These are phyloP conservation scores for Histomonas meleagridis DNA, from an alignment of 208 protist genomes.

Conservation along the genomic window DNA sequence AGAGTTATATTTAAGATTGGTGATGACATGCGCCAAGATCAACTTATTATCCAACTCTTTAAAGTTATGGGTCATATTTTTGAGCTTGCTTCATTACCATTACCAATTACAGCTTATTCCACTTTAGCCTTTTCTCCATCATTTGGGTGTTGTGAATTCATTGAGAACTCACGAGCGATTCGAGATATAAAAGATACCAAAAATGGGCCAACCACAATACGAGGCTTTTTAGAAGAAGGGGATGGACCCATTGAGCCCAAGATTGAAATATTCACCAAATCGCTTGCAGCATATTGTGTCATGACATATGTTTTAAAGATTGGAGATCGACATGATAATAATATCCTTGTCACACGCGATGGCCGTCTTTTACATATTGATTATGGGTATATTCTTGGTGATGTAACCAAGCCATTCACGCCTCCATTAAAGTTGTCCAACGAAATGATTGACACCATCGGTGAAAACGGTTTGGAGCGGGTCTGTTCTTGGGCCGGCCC, in stretches of 20 bases:
- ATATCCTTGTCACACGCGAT: slow-evolving; percentile 49
- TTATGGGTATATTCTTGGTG: slow-evolving; percentile 86
- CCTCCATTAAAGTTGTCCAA: slow-evolving; percentile 76
- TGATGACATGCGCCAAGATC: slow-evolving; percentile 87
- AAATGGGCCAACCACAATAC: not conserved
- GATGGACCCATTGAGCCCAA: not conserved
- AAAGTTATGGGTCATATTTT: slow-evolving; percentile 47
- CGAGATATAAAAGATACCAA: not conserved
- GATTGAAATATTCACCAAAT: slow-evolving; percentile 26
- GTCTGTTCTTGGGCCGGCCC: slow-evolving; percentile 35
- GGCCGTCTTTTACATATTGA: slow-evolving; percentile 88
- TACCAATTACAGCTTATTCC: not conserved
- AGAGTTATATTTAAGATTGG: slow-evolving; percentile 46
- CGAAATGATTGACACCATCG: slow-evolving; percentile 65
- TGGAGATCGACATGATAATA: slow-evolving; percentile 72
- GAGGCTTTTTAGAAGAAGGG: not conserved
- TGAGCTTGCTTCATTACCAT: slow-evolving; percentile 4
- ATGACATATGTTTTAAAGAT: slow-evolving; percentile 86
- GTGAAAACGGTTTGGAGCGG: slow-evolving; percentile 44
- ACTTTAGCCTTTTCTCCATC: slow-evolving; percentile 11
- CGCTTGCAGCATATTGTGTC: slow-evolving; percentile 67
- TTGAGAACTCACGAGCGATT: slow-evolving; percentile 1
- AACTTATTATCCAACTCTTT: slow-evolving; percentile 76
- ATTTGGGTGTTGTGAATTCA: slow-evolving; percentile 30
- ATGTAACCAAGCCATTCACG: slow-evolving; percentile 82